Percentiles rank a stretch among this genome's conserved stretches.
Evolutionary conservation across 2,329 filamentous ascomycete genomes (phyloP).

Genomic region (Davidsoniella neocaledoniae): DNA sequence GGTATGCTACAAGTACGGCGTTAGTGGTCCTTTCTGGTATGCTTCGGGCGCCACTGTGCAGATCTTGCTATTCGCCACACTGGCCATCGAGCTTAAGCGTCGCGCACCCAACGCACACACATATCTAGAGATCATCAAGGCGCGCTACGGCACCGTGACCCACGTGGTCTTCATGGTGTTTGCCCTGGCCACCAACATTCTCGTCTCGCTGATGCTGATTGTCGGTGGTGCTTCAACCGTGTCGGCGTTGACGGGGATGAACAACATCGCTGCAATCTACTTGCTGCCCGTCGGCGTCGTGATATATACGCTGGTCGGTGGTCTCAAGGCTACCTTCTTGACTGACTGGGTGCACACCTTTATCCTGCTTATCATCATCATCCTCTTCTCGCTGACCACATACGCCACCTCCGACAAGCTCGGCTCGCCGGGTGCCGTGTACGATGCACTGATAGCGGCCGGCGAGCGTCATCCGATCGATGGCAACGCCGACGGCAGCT

Average conservation of each 20-base stretch:
- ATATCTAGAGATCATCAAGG: conserved; percentile 68
- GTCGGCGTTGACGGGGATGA: conserved; percentile 25
- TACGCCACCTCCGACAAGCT: conserved; percentile 59
- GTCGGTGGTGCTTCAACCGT: conserved; percentile 56
- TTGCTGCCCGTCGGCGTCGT: conserved; percentile 54
- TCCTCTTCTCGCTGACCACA: conserved; percentile 67
- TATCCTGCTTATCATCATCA: conserved; percentile 69
- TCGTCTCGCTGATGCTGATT: conserved; percentile 78
- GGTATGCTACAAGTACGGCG: conserved; percentile 68
- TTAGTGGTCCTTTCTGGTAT: conserved; percentile 45
- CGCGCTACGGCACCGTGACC: conserved; percentile 54
- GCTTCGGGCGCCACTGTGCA: conserved; percentile 63
- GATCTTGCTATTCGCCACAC: conserved; percentile 75
- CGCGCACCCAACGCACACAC: conserved; percentile 75
- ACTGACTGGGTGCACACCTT: conserved; percentile 80
- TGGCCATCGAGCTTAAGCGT: conserved; percentile 79
- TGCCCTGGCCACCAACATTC: conserved; percentile 66
- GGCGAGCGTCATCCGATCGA: conserved; percentile 54
- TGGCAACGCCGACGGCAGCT: conserved; percentile 67
- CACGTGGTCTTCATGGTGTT: conserved; percentile 73
- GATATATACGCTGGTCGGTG: conserved; percentile 59
- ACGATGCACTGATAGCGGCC: conserved; percentile 57
- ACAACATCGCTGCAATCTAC: conserved; percentile 67
- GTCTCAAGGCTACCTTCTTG: conserved; percentile 75
- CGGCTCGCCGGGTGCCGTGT: conserved; percentile 61